Base-by-base conservation (phyloP, 2,329 filamentous ascomycete species). In the Akanthomyces lecanii region DNA sequence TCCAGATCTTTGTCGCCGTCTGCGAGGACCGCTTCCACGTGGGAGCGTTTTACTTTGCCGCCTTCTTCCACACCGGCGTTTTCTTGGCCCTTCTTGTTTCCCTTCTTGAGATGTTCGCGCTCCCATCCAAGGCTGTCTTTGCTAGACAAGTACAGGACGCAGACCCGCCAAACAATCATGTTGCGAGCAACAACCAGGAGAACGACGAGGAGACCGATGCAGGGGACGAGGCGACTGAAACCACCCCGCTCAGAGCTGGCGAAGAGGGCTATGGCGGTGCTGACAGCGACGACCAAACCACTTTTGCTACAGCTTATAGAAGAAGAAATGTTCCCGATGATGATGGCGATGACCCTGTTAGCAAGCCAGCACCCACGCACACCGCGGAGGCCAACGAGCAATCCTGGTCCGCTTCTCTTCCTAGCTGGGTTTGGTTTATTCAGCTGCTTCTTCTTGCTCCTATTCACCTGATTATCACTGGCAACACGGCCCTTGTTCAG, bases 381-480 rank as follows among this genome's bases (percentile, higher is more conserved):
- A 69, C 77, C 61, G 76, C 81, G 0, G 92, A 88, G 71, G 84
- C 84, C 14, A 78, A 85, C 60, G 95, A 98, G 72, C 95, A 98
- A 74, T 78, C 83, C 16, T 99, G 95, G 95, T 96, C 92, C 58
- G 84, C 84, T 4, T 82, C 82, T 44, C 78, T 98, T 61, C 91
- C 92, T 1, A 85, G 83, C 51, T 97, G 90, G 89, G 87, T 90
- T 21, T 99, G 95, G 95, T 75, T 95, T 48, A 69, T 96, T 21
- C 93, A 99, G 70, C 89, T 97, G 67, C 78, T 98, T 4, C 72
- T 97, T 18, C 78, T 96, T 11, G 90, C 86, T 0, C 92, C 93
- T 0, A 85, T 97, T 59, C 85, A 88, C 54, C 79, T 97, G 52
- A 88, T 95, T 64, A 74, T 98, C 23, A 76, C 91, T 18, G 91